Percentiles rank a stretch among this genome's conserved stretches.
phyloP scores from a whole-genome alignment of 345 rosid species.

The Linum tenue region DNA sequence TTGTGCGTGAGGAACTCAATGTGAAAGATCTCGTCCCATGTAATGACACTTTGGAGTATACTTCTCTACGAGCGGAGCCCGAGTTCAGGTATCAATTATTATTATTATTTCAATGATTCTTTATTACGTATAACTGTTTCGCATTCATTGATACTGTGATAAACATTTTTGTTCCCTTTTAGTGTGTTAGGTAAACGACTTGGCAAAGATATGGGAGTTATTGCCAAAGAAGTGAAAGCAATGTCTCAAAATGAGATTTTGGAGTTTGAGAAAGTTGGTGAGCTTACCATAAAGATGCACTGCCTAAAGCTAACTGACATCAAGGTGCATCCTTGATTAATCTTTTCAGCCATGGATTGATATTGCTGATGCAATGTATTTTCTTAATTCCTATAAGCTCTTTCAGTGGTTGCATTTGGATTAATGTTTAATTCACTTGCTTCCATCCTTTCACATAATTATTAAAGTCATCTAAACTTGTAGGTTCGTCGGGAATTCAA shows the following conservation, averaged over 20 bases:
- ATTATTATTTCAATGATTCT: conserved; percentile 9
- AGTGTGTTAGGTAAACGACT: conserved; percentile 87
- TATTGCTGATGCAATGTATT: background rate
- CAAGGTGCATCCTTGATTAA: conserved; percentile 42
- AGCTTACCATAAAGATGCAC: conserved; percentile 68
- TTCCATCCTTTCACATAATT: background rate
- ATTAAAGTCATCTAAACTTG: background rate
- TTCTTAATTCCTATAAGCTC: background rate
- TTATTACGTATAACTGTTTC: conserved; percentile 11
- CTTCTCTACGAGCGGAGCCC: conserved; percentile 86
- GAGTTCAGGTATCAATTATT: conserved; percentile 70
- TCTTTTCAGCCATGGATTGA: background rate
- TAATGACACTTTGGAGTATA: conserved; percentile 73
- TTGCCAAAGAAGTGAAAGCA: conserved; percentile 71
- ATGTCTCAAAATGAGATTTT: conserved; percentile 81
- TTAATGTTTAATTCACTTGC: background rate
- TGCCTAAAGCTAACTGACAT: conserved; percentile 59
- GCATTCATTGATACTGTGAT: conserved; percentile 4
- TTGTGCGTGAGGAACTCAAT: conserved; percentile 89
- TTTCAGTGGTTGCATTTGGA: background rate
- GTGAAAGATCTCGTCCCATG: conserved; percentile 71
- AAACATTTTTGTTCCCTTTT: conserved; percentile 18
- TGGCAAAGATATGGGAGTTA: conserved; percentile 85
- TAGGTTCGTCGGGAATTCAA: conserved; percentile 84
- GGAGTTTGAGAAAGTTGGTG: conserved; percentile 64